Conservation (phyloP, 2,329 filamentous ascomycete species). For the Madurella mycetomatis region DNA sequence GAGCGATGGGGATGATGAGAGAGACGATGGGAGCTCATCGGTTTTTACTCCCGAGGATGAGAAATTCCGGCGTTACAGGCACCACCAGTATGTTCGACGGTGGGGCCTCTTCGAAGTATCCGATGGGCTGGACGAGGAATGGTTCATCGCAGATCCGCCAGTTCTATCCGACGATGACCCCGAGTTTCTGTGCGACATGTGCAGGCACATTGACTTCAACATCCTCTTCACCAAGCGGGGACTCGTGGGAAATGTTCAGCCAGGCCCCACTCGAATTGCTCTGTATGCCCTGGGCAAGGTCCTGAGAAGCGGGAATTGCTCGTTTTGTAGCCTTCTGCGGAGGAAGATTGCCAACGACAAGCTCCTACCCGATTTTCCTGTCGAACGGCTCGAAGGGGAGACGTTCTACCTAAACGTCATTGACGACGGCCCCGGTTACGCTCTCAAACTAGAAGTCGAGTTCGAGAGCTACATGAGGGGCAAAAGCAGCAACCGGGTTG, state of each 20-base stretch:
- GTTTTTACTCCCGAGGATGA: background rate
- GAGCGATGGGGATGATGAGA: background rate
- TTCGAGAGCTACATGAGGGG: background rate
- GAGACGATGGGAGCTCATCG: background rate
- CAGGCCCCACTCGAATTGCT: background rate
- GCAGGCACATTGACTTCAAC: constrained; percentile 13
- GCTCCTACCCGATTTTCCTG: background rate
- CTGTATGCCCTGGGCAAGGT: constrained; percentile 4
- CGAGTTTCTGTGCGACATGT: constrained; percentile 16
- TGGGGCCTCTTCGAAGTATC: constrained; percentile 1
- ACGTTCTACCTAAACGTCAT: constrained; percentile 7
- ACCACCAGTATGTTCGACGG: constrained; percentile 4
- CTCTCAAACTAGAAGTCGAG: constrained; percentile 11
- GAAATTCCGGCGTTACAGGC: constrained; percentile 8
- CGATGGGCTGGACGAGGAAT: constrained; percentile 9
- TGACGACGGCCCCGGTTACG: constrained; percentile 9
- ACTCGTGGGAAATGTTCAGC: constrained; percentile 4
- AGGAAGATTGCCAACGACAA: background rate
- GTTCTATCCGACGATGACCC: constrained; percentile 2
- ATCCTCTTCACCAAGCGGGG: constrained; percentile 8
- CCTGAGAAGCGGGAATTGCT: constrained; percentile 1
- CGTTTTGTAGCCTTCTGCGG: constrained; percentile 10
- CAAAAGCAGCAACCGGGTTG: background rate
- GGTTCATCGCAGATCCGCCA: constrained; percentile 11
- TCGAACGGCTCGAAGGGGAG: background rate